These are phyloP conservation scores for Auxenochlorella pyrenoidosa DNA, from an alignment of 139 green algal genomes.

Conservation along the genomic window DNA sequence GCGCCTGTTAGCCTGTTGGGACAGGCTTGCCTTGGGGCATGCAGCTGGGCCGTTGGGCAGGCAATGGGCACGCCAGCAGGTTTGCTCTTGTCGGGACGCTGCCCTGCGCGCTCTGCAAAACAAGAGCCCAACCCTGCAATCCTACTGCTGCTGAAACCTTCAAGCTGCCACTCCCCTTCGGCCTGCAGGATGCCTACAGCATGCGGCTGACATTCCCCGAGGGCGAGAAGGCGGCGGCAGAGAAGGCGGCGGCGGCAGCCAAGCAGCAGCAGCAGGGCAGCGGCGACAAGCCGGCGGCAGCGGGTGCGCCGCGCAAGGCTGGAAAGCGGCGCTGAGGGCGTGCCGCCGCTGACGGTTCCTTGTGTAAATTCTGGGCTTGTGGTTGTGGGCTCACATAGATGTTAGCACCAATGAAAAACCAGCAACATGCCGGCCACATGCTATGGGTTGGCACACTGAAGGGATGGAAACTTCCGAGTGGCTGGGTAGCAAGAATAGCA, in stretches of 20 bases:
- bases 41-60: background rate
- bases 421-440: too few relatives aligned
- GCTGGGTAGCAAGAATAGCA: too few relatives aligned
- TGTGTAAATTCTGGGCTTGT: too few relatives aligned
- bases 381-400: too few relatives aligned
- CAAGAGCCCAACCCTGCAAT: background rate
- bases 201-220: constrained; percentile 84
- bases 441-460: too few relatives aligned
- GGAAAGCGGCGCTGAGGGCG: constrained; percentile 22
- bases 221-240: constrained; percentile 15
- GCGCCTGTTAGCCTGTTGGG: background rate
- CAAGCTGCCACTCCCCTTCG: background rate
- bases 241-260: constrained; percentile 10
- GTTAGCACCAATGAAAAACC: too few relatives aligned
- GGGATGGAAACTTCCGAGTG: too few relatives aligned
- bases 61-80: too few relatives aligned
- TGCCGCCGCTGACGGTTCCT: too few relatives aligned
- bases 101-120: too few relatives aligned
- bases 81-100: too few relatives aligned
- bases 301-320: background rate
- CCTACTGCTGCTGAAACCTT: constrained; percentile 48
- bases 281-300: background rate
- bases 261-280: background rate
- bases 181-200: constrained; percentile 95
- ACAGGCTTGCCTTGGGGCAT: fast-evolving